Conservation (phyloP, 257 asterid species). For the Jaltomata sinuosa region DNA sequence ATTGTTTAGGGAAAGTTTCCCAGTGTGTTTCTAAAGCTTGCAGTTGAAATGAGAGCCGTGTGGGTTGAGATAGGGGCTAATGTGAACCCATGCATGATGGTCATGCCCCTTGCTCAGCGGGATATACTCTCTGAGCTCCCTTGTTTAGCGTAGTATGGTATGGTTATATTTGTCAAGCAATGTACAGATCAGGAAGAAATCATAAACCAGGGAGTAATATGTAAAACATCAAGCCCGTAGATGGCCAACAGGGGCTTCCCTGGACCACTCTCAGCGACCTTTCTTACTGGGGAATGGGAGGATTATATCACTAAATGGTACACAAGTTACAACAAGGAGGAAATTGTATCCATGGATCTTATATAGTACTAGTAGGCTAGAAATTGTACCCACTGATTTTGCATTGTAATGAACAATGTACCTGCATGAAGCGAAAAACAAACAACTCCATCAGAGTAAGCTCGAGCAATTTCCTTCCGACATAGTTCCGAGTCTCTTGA, state of each 20-base stretch:
- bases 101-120: neutral
- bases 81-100: neutral
- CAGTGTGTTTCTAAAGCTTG: neutral
- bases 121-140: neutral
- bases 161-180: neutral
- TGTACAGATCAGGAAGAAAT: neutral
- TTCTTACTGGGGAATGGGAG: neutral
- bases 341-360: neutral
- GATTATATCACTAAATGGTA: neutral
- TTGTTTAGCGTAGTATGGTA: neutral
- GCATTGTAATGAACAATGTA: constrained; percentile 19
- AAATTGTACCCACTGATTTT: neutral
- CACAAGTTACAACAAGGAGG: neutral
- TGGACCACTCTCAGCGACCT: neutral
- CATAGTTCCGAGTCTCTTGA: constrained; percentile 78
- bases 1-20: neutral
- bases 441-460: constrained; percentile 81
- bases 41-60: neutral
- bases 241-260: neutral
- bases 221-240: neutral
- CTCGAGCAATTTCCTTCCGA: constrained; percentile 76
- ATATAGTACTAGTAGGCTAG: neutral
- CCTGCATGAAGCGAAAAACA: constrained; percentile 92
- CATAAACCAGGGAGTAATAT: neutral
- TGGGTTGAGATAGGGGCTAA: neutral